Evolutionary conservation across 257 asterid species (phyloP).

Genomic region (Petrea volubilis): DNA sequence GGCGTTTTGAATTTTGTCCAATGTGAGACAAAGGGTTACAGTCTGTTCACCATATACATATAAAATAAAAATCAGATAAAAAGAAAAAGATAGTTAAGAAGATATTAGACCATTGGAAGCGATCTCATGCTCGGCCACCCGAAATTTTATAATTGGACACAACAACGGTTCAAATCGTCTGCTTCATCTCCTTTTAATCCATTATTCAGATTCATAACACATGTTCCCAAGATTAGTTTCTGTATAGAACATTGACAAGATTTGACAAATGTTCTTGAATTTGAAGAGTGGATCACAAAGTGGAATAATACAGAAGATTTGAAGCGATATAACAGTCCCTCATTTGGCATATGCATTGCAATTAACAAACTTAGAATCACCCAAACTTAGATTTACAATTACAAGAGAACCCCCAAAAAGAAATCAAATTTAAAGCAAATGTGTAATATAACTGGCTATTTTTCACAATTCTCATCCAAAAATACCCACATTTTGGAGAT

Average conservation of each 20-base stretch:
- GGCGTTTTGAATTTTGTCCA: background rate
- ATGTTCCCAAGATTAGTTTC: too few relatives aligned
- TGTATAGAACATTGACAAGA: too few relatives aligned
- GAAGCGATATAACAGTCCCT: background rate
- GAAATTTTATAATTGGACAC: background rate
- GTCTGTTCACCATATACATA: slow-evolving; percentile 16
- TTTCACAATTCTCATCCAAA: background rate
- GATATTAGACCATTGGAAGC: slow-evolving; percentile 17
- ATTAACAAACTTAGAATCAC: background rate
- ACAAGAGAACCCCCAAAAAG: background rate
- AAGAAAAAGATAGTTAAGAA: background rate
- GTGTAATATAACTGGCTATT: background rate
- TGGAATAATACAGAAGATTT: too few relatives aligned
- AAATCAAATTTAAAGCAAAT: background rate
- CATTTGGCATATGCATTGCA: slow-evolving; percentile 16
- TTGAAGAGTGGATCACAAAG: too few relatives aligned
- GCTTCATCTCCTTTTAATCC: too few relatives aligned
- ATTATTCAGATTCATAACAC: too few relatives aligned
- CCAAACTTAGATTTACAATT: slow-evolving; percentile 17
- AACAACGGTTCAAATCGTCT: too few relatives aligned
- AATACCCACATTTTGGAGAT: background rate
- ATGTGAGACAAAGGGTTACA: slow-evolving; percentile 13
- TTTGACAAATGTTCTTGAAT: too few relatives aligned
- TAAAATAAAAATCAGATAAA: background rate
- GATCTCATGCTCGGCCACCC: slow-evolving; percentile 13